Evolutionary conservation across 176 grass and related monocot species (phyloP), one percentile per base, ranked within the genome.

Genomic region (Aechmea fasciata): DNA sequence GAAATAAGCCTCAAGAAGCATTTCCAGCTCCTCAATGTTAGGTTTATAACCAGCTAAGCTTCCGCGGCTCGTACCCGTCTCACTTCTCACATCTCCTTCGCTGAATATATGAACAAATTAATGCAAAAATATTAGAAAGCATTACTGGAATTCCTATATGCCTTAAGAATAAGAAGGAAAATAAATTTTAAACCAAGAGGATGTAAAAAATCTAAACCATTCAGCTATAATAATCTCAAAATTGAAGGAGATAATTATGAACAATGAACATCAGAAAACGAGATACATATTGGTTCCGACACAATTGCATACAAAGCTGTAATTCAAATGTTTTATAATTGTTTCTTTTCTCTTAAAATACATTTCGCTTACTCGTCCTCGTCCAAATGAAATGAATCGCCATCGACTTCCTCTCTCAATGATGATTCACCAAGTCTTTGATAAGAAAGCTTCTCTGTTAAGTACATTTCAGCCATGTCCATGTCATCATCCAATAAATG

Each of bases 391-490:
- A 77, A 72, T 55, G 80, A 79, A 51, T 85, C 70, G 48, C 86
- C 73, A 51, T 89, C 77, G 76, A 78, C 85, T 76, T 81, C 86
- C 64, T 75, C 73, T 70, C 80, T 80, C 24, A 83, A 86, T 80
- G 85, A 93, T 66, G 85, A 75, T 52, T 89, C 90, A 76, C 76
- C 82, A 63, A 89, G 75, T 26, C 84, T 77, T 86, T 89, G 83
- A 17, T 29, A 78, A 57, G 72, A 66, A 75, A 89, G 80, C 51
- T 93, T 93, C 75, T 89, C 90, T 54, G 90, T 93, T 76, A 93
- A 80, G 77, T 93, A 93, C 85, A 93, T 93, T 80, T 93, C 90
- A 78, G 90, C 90, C 90, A 93, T 93, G 69, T 93, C 90, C 90
- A 93, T 93, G 84, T 93, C 90, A 83, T 93, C 90, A 79, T 93